Evolutionary conservation across 352 stramenopile genomes (phyloP).

Genomic region (Plasmopara viticola): DNA sequence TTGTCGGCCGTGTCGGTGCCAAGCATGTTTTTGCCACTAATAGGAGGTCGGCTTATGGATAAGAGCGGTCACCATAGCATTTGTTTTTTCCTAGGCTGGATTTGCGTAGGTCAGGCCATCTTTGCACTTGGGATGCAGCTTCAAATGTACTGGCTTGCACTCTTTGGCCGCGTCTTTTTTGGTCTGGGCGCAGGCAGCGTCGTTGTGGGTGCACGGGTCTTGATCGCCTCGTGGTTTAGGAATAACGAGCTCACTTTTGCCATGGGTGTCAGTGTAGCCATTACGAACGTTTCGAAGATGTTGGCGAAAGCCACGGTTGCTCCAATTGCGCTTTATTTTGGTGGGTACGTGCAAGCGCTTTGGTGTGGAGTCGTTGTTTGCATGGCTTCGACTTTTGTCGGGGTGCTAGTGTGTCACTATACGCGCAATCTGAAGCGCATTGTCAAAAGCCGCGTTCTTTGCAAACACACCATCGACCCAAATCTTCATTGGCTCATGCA

Average conservation of each 20-base stretch:
- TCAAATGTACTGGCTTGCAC: conserved; percentile 64
- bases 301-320: conserved; percentile 85
- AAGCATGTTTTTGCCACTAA: conserved; percentile 78
- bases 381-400: conserved; percentile 42
- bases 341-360: conserved; percentile 78
- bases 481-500: conserved; percentile 64
- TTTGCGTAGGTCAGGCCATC: conserved; percentile 74
- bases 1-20: conserved; percentile 76
- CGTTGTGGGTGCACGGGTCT: conserved; percentile 70
- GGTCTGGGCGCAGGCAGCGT: conserved; percentile 76
- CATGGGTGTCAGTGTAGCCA: conserved; percentile 82
- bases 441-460: conserved; percentile 53
- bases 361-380: conserved; percentile 75
- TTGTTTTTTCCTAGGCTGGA: conserved; percentile 76
- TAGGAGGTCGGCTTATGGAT: conserved; percentile 71
- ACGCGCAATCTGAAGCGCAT: conserved; percentile 54
- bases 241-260: conserved; percentile 82
- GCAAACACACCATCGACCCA: conserved; percentile 45
- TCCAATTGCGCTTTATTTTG: conserved; percentile 78
- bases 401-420: conserved; percentile 51
- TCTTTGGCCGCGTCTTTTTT: conserved; percentile 80
- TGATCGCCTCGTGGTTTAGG: conserved; percentile 80
- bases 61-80: conserved; percentile 72
- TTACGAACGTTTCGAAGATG: conserved; percentile 90
- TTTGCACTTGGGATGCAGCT: conserved; percentile 73